phyloP scores from a whole-genome alignment of 306 rosid genomes.

The Quercus wislizeni region DNA sequence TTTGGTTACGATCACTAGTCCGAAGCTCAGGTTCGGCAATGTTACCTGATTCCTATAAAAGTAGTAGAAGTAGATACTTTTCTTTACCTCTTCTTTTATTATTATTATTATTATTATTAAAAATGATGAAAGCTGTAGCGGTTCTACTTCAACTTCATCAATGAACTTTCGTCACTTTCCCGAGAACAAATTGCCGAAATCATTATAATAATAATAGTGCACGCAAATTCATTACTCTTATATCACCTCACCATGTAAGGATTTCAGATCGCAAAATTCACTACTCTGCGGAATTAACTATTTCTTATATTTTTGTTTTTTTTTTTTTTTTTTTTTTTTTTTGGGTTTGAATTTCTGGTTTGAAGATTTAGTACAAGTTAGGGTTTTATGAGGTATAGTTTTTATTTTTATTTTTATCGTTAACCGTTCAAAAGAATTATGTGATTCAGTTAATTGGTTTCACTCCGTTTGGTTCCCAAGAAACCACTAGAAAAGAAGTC shows the following conservation, averaged over 20 bases:
- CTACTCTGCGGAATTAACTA: background rate
- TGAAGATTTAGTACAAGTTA: slow-evolving; percentile 15
- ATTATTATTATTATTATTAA: too few species aligned
- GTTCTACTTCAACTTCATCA: too few species aligned
- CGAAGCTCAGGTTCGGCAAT: too few species aligned
- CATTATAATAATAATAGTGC: background rate
- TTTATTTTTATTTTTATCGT: background rate
- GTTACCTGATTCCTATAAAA: too few species aligned
- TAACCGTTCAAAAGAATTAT: background rate
- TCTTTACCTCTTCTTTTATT: too few species aligned
- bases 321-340: background rate
- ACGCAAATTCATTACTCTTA: background rate
- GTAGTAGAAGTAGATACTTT: too few species aligned
- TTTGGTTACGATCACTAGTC: too few species aligned
- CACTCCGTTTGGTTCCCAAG: slow-evolving; percentile 12
- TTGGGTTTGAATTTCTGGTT: slow-evolving; percentile 4
- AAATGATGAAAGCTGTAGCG: too few species aligned
- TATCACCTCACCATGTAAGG: background rate
- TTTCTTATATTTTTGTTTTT: background rate
- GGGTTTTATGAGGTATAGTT: slow-evolving; percentile 27
- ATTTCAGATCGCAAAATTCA: slow-evolving; percentile 22
- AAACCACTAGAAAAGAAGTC: slow-evolving; percentile 15
- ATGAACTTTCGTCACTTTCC: slow-evolving; percentile 7
- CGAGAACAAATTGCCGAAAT: slow-evolving; percentile 8
- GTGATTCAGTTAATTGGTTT: slow-evolving; percentile 2